Base-by-base conservation (phyloP, 768 basidiomycete species). In the Russula earlei region DNA sequence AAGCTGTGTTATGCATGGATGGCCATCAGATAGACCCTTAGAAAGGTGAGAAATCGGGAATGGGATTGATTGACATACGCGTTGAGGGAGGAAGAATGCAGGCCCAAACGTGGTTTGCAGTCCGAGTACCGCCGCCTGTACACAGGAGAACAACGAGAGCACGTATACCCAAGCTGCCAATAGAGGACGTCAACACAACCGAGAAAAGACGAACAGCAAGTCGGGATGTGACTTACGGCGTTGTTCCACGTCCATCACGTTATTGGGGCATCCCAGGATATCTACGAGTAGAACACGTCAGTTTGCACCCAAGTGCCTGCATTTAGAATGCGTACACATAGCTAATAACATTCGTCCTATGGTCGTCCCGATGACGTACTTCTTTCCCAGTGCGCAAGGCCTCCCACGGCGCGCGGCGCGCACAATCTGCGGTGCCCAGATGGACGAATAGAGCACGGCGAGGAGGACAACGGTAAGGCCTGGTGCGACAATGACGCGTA, bases 341-440 rank as follows among this genome's bases (percentile, higher is more conserved):
- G 82, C 80, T 45, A 85, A 77, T 54, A 78, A 83, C 44, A 91
- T 71, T 50, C 92, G 74, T 54, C 84, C 85, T 1, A 81, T 47
- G 0, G 87, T 87, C 5, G 84, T 88, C 11, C 90, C 91, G 9
- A 94, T 50, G 20, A 94, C 66, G 62, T 94, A 95, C 63, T 83
- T 80, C 43, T 71, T 74, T 8, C 77, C 72, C 41, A 95, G 65
- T 0, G 85, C 86, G 64, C 85, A 85, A 8, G 77, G 75, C 56
- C 88, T 76, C 9, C 84, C 86, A 22, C 87, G 78, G 20, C 78
- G 77, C 15, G 77, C 81, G 15, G 90, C 87, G 22, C 92, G 77
- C 51, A 84, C 73, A 46, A 96, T 90, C 69, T 94, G 92, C 4
- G 89, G 84, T 5, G 85, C 62, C 92, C 92, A 96, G 64, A 93